Evolutionary conservation across 164 flowering plant genomes (phyloP), one percentile per base, ranked within the genome.

Genomic region (Brasenia schreberi): DNA sequence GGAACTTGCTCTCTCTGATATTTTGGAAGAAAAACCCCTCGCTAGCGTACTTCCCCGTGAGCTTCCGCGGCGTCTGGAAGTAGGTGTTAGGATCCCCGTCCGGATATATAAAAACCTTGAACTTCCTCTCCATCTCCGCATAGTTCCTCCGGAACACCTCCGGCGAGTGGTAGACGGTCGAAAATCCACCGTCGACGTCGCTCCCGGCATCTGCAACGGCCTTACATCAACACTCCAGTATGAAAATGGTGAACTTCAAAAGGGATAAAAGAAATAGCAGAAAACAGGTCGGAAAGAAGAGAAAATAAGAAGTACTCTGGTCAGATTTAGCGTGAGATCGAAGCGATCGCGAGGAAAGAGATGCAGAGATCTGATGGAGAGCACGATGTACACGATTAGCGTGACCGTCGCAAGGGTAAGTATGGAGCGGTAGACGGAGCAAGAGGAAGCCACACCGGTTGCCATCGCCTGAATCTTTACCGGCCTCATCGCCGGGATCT

Each of bases 21-120:
- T 94, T 94, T 85, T 94, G 96, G 68, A 94, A 94, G 77, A 94
- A 94, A 67, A 84, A 94, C 0, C 99, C 99, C 69, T 94, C 97
- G 73, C 99, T 94, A 2, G 99, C 85, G 62, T 94, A 94, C 76
- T 94, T 94, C 2, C 99, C 97, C 5, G 99, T 94, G 53, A 91
- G 77, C 78, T 91, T 94, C 82, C 97, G 77, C 42, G 97, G 97
- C 18, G 99, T 94, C 81, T 94, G 99, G 71, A 86, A 94, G 64
- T 73, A 94, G 3, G 97, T 91, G 1, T 89, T 84, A 17, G 90
- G 85, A 78, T 91, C 97, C 12, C 99, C 99, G 62, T 94, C 97
- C 0, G 92, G 87, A 69, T 94, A 91, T n/a, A 91, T 80, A 65
- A 71, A 94, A 66, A 91, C 92, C 88, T 83, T 94, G 77, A 91